Base-by-base conservation (phyloP, 352 stramenopile genomes). In the Phytophthora tubulina region DNA sequence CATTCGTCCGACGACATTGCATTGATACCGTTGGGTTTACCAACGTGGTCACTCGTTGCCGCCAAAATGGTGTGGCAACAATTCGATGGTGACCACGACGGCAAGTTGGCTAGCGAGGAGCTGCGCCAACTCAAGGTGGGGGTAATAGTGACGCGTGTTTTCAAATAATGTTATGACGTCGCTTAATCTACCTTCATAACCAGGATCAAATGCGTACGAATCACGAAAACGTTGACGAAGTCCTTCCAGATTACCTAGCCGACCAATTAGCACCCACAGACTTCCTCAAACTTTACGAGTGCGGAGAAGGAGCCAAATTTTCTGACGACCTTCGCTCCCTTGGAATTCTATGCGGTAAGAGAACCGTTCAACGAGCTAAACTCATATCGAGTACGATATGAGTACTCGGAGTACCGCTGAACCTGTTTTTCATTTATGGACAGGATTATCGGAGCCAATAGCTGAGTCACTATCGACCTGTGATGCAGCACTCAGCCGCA, bases 261-360 rank as follows among this genome's bases (percentile, higher is more conserved):
- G 51, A 79, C 9, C 45, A 31, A 36, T 44, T 69, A 39, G 58
- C 45, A 48, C 21, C 60, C 80, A 11, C 27, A 3, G 21, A 54
- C 14, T 68, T 80, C 17, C 55, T 86, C 6, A 31, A 53, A 3
- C 67, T 88, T 4, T 91, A 89, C n/a, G 56, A 77, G 0, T 61
- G 51, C 3, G 70, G 64, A 14, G 72, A 79, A 30, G 30, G 45
- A 1, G 27, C 52, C 1, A 67, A 79, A 11, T 51, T 91, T 32
- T 73, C 61, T 3, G 67, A 70, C 13, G 79, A 91, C 66, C 65
- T 88, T 9, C 70, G 69, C 0, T 67, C 73, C 3, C 69, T 87
- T 54, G 78, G 73, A 1, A 84, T 91, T 48, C 46, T 76, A 11
- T 86, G 81, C 21, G 83, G 83, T 89, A 64, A 17, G 42, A 33